Evolutionary conservation across 2,329 filamentous ascomycete genomes (phyloP), one percentile per base, ranked within the genome.

Genomic region (Paecilomyces fulvus): DNA sequence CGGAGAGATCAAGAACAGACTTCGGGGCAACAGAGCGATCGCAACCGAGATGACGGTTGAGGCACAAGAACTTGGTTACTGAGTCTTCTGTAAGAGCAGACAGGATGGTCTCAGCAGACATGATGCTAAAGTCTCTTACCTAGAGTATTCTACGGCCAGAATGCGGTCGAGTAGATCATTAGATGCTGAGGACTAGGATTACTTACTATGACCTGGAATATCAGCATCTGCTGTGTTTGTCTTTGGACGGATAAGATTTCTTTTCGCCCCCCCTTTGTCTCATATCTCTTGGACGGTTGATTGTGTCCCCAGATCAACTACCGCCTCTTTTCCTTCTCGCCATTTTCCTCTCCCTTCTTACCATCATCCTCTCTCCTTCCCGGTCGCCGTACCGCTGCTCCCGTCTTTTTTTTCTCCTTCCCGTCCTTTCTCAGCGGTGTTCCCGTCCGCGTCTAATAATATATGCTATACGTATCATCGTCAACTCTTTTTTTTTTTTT

Each of bases 361-460:
- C n/a, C 14, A 17, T 60, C 59, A 55, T 55, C 58, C 53, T 61
- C 56, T 59, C 55, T 48, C 28, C 49, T 54, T 57, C 53, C 50
- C 58, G 54, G 54, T 59, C 56, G 48, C 28, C 48, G 52, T 56
- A 52, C 49, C 59, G 52, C 14, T 43, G 5, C n/a, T 43, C 37
- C 37, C 37, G n/a, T 61, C 30, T 33, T 60, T 48, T 59, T 58
- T 33, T 53, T 17, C 48, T 20, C 30, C 56, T 54, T 9, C 52
- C 51, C 30, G 56, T 58, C 33, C 51, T 31, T 56, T 46, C 52
- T 53, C 56, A 53, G 57, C 28, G 33, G 31, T 43, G 31, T 46
- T 25, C 28, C 30, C 51, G 23, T 49, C 48, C 48, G 21, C 20
- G 37, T 43, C 37, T 43, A 43, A 31, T 31, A 31, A 43, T 43